These are phyloP conservation scores for Leccinellum luteum DNA, from an alignment of 768 basidiomycete genomes.

Conservation along the genomic window DNA sequence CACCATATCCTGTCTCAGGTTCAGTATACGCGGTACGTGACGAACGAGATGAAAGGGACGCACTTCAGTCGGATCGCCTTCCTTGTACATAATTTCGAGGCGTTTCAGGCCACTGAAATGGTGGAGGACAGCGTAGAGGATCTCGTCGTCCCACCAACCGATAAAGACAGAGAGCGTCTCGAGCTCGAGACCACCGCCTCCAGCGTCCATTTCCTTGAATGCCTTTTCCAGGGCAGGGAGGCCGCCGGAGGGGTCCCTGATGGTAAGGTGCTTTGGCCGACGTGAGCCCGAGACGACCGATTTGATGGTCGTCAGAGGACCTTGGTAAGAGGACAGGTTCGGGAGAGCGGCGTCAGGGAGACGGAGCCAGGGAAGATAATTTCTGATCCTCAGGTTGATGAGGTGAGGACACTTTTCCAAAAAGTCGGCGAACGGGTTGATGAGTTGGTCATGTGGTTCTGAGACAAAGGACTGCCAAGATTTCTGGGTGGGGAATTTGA, in stretches of 20 bases:
- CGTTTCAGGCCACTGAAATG: slow-evolving; percentile 37
- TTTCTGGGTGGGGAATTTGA: slow-evolving; percentile 31
- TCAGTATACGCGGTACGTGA: neutral
- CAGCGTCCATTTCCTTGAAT: slow-evolving; percentile 25
- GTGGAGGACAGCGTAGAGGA: slow-evolving; percentile 40
- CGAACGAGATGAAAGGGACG: slow-evolving; percentile 5
- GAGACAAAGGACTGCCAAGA: slow-evolving; percentile 28
- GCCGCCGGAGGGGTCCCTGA: slow-evolving; percentile 24
- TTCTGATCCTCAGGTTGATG: slow-evolving; percentile 22
- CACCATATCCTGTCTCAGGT: slow-evolving; percentile 32
- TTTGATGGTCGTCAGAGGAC: slow-evolving; percentile 27
- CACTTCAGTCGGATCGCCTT: slow-evolving; percentile 42
- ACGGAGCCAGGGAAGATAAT: slow-evolving; percentile 27
- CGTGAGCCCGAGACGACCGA: slow-evolving; percentile 22
- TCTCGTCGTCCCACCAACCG: slow-evolving; percentile 47
- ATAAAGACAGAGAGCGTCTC: slow-evolving; percentile 35
- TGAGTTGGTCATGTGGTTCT: slow-evolving; percentile 27
- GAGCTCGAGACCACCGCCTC: slow-evolving; percentile 18
- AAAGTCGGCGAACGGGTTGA: slow-evolving; percentile 26
- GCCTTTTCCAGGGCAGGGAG: slow-evolving; percentile 23
- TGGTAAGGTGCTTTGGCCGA: slow-evolving; percentile 19
- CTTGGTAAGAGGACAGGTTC: slow-evolving; percentile 19
- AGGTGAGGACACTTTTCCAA: slow-evolving; percentile 23
- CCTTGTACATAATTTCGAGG: slow-evolving; percentile 40
- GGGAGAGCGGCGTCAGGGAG: slow-evolving; percentile 20